Conservation (phyloP, 768 basidiomycete genomes). For the Russula griseocarnosa region DNA sequence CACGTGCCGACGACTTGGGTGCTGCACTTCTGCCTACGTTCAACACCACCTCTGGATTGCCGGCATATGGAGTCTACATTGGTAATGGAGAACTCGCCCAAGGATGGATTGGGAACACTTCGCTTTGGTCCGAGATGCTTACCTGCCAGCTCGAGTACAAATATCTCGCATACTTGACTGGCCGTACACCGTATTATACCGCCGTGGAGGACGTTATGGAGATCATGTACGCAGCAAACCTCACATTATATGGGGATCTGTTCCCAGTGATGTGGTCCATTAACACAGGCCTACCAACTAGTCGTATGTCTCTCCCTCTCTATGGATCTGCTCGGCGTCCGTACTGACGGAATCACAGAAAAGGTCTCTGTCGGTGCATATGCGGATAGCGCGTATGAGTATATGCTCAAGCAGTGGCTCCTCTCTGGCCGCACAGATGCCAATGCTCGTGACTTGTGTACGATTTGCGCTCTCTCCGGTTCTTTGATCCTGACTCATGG, state of each 20-base stretch:
- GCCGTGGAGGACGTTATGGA: slow-evolving; percentile 53
- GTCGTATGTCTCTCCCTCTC: slow-evolving; percentile 39
- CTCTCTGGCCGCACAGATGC: slow-evolving; percentile 62
- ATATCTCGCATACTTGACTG: slow-evolving; percentile 79
- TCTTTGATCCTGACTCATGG: background rate
- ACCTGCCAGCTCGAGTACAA: slow-evolving; percentile 84
- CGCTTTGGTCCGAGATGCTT: slow-evolving; percentile 67
- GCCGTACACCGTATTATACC: slow-evolving; percentile 57
- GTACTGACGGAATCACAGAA: slow-evolving; percentile 33
- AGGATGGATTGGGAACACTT: slow-evolving; percentile 35
- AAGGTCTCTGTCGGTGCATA: slow-evolving; percentile 56
- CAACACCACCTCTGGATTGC: slow-evolving; percentile 63
- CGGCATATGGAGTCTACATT: slow-evolving; percentile 67
- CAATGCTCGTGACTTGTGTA: slow-evolving; percentile 64
- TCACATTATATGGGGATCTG: slow-evolving; percentile 49
- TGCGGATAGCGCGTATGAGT: slow-evolving; percentile 76
- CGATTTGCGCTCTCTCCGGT: slow-evolving; percentile 28
- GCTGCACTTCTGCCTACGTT: slow-evolving; percentile 70
- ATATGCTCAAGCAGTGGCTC: slow-evolving; percentile 71
- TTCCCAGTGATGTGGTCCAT: slow-evolving; percentile 55
- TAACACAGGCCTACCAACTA: slow-evolving; percentile 40
- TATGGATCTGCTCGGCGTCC: background rate
- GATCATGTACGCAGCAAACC: slow-evolving; percentile 43
- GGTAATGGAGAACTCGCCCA: slow-evolving; percentile 37
- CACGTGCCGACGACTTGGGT: slow-evolving; percentile 75